These are phyloP conservation scores for Colletotrichum sp. DNA, from an alignment of 2,329 filamentous ascomycete species.

Conservation along the genomic window DNA sequence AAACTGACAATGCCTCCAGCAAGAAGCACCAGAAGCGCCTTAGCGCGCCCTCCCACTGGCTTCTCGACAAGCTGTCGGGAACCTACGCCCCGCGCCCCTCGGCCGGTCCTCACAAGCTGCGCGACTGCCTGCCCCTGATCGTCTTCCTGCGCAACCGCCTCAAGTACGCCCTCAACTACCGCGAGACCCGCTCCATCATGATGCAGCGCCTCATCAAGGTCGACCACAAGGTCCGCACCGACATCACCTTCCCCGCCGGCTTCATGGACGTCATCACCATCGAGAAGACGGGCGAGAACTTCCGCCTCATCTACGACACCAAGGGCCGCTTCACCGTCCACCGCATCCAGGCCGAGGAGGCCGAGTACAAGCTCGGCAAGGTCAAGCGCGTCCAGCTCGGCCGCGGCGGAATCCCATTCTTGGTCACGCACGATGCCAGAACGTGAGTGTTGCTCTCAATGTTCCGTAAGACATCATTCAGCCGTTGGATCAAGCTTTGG, in stretches of 20 bases:
- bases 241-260: conserved; percentile 94
- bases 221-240: conserved; percentile 99
- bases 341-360: conserved; percentile 98
- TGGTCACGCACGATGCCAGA: conserved; percentile 99
- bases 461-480: conserved; percentile 94
- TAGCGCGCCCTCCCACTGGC: conserved; percentile 98
- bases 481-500: conserved; percentile 99
- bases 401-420: conserved; percentile 99
- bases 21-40: conserved; percentile 99
- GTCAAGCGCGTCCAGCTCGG: conserved; percentile 99
- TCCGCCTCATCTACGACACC: conserved; percentile 99
- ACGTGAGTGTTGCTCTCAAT: conserved; percentile 78
- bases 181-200: conserved; percentile 96
- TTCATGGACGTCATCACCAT: conserved; percentile 99
- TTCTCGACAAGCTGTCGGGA: conserved; percentile 99
- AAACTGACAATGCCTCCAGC: conserved; percentile 53
- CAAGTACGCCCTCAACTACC: conserved; percentile 99
- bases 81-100: conserved; percentile 76
- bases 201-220: conserved; percentile 99
- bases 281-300: conserved; percentile 99
- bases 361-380: conserved; percentile 99
- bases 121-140: conserved; percentile 98
- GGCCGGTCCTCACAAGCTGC: conserved; percentile 96
- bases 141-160: conserved; percentile 97
- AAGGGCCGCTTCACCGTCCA: conserved; percentile 99